These are phyloP conservation scores for Hondaea fermentalgiana DNA, from an alignment of 108 stramenopile genomes.

Conservation along the genomic window DNA sequence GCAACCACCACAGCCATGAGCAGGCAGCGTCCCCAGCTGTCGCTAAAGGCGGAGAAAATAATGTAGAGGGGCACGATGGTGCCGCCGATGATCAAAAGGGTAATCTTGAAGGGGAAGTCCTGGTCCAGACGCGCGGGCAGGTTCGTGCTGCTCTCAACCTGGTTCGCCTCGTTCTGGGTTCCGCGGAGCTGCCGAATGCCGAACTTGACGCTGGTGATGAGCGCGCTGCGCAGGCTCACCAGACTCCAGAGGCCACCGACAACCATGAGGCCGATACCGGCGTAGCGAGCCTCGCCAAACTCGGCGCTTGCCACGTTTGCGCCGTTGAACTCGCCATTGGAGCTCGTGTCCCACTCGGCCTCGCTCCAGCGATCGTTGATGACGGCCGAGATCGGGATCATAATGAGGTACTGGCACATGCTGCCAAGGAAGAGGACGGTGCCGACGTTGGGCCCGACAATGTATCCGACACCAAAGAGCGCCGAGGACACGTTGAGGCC, in stretches of 20 bases:
- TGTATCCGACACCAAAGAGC: background rate
- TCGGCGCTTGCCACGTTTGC: background rate
- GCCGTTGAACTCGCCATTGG: background rate
- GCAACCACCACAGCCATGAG: background rate
- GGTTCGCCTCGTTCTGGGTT: background rate
- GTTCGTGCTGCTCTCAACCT: background rate
- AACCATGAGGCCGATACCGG: background rate
- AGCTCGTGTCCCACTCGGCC: background rate
- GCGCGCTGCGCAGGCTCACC: background rate
- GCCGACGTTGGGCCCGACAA: background rate
- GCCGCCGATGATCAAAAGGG: background rate
- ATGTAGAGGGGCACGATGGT: background rate
- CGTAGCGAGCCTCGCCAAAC: background rate
- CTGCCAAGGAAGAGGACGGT: background rate
- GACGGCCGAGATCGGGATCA: background rate
- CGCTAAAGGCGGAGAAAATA: background rate
- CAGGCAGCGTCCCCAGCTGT: background rate
- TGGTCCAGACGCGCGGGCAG: background rate
- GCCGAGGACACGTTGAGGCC: constrained; percentile 4
- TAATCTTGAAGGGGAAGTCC: background rate
- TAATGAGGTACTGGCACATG: background rate
- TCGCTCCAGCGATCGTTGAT: background rate
- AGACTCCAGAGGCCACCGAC: background rate
- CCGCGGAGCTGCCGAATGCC: background rate
- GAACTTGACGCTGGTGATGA: constrained; percentile 1